These are phyloP conservation scores for Lomentospora prolificans DNA, from an alignment of 2,329 filamentous ascomycete species.

Conservation along the genomic window DNA sequence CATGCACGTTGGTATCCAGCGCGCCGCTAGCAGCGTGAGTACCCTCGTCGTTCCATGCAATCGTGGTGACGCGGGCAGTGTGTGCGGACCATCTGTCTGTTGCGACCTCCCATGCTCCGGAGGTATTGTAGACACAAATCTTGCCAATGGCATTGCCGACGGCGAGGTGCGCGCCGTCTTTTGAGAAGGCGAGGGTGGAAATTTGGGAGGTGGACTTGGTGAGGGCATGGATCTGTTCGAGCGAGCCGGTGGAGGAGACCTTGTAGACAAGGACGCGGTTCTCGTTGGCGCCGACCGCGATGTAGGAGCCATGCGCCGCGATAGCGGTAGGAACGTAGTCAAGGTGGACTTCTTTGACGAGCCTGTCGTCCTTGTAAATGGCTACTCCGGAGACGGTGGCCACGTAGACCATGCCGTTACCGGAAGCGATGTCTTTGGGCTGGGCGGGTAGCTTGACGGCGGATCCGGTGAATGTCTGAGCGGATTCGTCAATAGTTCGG, in stretches of 20 bases:
- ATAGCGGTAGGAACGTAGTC: conserved; percentile 60
- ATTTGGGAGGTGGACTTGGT: conserved; percentile 61
- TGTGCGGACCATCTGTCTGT: conserved; percentile 64
- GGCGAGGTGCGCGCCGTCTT: conserved; percentile 66
- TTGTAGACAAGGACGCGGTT: conserved; percentile 67
- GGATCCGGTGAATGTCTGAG: conserved; percentile 64
- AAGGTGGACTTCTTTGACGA: conserved; percentile 49
- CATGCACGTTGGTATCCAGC: conserved; percentile 83
- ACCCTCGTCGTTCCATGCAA: conserved; percentile 68
- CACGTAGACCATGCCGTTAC: conserved; percentile 43
- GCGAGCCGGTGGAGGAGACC: conserved; percentile 41
- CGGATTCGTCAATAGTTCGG: conserved; percentile 64
- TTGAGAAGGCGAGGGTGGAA: conserved; percentile 75
- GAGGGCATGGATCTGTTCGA: conserved; percentile 47
- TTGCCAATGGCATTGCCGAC: conserved; percentile 78
- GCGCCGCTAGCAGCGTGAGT: conserved; percentile 75
- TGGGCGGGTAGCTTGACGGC: conserved; percentile 63
- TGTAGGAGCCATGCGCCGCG: conserved; percentile 53
- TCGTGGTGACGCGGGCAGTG: conserved; percentile 45
- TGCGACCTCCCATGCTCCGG: conserved; percentile 55
- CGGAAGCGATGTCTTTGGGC: conserved; percentile 61
- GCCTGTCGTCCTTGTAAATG: conserved; percentile 49
- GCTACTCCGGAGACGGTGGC: conserved; percentile 42
- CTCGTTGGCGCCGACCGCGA: conserved; percentile 68
- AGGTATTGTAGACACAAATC: conserved; percentile 66